Conservation (phyloP, 2,329 filamentous ascomycete genomes). For the Aureobasidium vineae region DNA sequence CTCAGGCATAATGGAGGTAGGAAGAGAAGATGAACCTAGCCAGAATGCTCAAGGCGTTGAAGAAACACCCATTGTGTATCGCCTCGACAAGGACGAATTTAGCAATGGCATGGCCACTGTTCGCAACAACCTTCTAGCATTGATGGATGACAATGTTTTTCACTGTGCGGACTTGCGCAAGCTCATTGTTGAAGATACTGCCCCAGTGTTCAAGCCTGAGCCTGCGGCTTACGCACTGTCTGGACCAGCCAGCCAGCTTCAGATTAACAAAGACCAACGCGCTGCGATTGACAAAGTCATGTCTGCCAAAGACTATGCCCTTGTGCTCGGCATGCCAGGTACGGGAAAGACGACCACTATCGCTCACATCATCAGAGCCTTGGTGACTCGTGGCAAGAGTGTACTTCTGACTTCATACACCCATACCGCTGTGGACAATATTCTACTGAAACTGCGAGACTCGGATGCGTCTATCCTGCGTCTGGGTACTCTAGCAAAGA, state of each 20-base stretch:
- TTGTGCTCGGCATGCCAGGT: conserved; percentile 98
- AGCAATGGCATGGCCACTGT: conserved; percentile 96
- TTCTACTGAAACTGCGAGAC: conserved; percentile 82
- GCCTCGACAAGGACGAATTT: conserved; percentile 96
- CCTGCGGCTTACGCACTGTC: conserved; percentile 64
- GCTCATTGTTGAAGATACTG: conserved; percentile 73
- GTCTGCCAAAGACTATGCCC: conserved; percentile 88
- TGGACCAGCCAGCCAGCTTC: conserved; percentile 54
- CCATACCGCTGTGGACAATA: conserved; percentile 97
- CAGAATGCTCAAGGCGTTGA: conserved; percentile 30
- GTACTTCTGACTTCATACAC: conserved; percentile 94
- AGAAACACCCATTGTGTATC: conserved; percentile 65
- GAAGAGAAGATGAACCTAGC: conserved; percentile 47
- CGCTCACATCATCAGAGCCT: conserved; percentile 88
- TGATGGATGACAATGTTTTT: conserved; percentile 78
- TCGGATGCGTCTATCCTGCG: conserved; percentile 64
- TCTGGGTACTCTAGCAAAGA: conserved; percentile 79
- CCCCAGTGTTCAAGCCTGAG: conserved; percentile 69
- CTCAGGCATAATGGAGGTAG: conserved; percentile 85
- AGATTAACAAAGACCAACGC: conserved; percentile 83
- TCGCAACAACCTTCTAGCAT: conserved; percentile 86
- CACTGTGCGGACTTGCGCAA: conserved; percentile 70
- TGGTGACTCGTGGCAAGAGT: conserved; percentile 86
- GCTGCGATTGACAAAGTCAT: conserved; percentile 91
- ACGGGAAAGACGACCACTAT: conserved; percentile 99